phyloP scores from a whole-genome alignment of 2,329 filamentous ascomycete species.

The Calonectria montana region DNA sequence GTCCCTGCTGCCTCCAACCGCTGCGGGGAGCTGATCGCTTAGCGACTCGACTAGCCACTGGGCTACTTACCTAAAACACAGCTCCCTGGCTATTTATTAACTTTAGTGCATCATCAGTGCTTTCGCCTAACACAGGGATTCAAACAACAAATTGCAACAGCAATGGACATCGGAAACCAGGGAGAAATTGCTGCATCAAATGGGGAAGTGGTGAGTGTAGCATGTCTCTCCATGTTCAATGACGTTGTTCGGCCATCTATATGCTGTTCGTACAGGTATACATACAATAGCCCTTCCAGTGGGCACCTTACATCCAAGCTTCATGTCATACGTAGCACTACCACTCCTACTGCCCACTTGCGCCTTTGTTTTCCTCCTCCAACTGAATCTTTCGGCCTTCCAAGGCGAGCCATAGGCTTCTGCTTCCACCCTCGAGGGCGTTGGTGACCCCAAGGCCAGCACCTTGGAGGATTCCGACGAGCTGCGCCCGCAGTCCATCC shows the following conservation, averaged over 20 bases:
- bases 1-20: neutral
- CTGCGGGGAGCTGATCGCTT: slow-evolving; percentile 2
- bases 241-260: slow-evolving; percentile 13
- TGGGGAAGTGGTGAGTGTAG: neutral
- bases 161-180: neutral
- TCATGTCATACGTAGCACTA: neutral
- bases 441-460: slow-evolving; percentile 81
- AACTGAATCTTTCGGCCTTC: slow-evolving; percentile 85
- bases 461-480: slow-evolving; percentile 84
- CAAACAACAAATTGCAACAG: neutral
- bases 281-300: slow-evolving; percentile 32
- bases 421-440: slow-evolving; percentile 82
- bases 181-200: neutral
- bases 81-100: neutral
- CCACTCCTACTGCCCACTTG: slow-evolving; percentile 22
- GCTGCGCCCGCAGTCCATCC: slow-evolving; percentile 82
- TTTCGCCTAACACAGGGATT: neutral
- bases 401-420: slow-evolving; percentile 87
- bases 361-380: slow-evolving; percentile 65
- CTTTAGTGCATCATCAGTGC: no score
- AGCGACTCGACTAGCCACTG: neutral
- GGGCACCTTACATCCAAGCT: slow-evolving; percentile 19
- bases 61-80: neutral
- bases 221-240: slow-evolving; percentile 2
- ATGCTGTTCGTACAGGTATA: slow-evolving; percentile 42